Conservation (phyloP, 768 basidiomycete genomes). For the Cystofilobasidium macerans region DNA sequence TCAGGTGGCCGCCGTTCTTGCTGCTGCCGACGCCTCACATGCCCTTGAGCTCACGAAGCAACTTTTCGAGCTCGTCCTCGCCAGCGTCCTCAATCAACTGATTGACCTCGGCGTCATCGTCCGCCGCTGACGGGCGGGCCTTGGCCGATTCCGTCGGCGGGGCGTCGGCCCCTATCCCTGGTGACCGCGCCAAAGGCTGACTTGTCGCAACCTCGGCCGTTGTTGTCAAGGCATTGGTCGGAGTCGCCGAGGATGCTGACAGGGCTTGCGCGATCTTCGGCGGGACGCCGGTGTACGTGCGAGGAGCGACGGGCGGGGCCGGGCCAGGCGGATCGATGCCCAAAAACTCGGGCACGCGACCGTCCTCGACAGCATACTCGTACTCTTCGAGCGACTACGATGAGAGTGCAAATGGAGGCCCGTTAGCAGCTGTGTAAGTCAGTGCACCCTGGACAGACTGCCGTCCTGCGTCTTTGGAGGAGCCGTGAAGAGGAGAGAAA, state of each 20-base stretch:
- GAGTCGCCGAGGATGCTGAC: neutral
- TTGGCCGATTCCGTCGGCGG: neutral
- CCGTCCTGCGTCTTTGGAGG: neutral
- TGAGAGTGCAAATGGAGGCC: neutral
- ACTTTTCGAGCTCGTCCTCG: slow-evolving; percentile 21
- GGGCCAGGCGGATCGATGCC: neutral
- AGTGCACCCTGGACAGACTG: neutral
- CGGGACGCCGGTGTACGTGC: neutral
- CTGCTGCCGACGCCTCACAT: neutral
- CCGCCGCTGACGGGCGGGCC: neutral
- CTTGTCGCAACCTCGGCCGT: too few relatives aligned
- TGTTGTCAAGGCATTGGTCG: neutral
- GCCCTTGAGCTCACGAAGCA: slow-evolving; percentile 21
- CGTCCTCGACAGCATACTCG: slow-evolving; percentile 22
- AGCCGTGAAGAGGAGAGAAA: neutral
- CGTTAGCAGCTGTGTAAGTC: neutral
- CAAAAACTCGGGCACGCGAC: slow-evolving; percentile 7
- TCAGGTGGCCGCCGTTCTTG: neutral
- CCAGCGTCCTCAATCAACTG: neutral
- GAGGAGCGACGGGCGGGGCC: neutral
- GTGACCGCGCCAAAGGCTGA: neutral
- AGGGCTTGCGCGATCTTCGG: neutral
- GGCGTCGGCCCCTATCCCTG: neutral
- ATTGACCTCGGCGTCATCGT: neutral
- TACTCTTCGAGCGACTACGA: slow-evolving; percentile 14